These are phyloP conservation scores for Balakata baccata DNA, from an alignment of 345 rosid genomes.

Conservation along the genomic window DNA sequence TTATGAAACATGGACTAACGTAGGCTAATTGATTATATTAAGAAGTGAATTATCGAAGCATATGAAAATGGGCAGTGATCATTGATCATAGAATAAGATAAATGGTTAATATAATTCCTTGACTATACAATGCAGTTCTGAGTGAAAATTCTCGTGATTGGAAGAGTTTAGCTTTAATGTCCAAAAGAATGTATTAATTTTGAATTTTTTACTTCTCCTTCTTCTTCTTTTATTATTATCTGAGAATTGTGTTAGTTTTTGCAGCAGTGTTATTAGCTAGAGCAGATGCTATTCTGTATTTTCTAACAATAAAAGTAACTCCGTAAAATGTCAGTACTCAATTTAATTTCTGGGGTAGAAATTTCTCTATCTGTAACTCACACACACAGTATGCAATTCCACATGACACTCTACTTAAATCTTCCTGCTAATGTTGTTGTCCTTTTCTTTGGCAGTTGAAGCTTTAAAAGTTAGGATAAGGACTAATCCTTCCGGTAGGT, in stretches of 20 bases:
- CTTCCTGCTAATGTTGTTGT: not conserved
- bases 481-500: constrained; percentile 15
- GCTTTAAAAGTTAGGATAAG: constrained; percentile 21
- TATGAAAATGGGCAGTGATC: not conserved
- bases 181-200: not conserved
- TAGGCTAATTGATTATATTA: not conserved
- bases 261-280: not conserved
- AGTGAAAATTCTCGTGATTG: not conserved
- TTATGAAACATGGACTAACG: not conserved
- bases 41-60: not conserved
- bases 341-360: not conserved
- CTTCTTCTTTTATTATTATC: not conserved
- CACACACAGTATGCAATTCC: not conserved
- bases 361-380: not conserved
- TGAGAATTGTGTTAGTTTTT: not conserved
- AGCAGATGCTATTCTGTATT: not conserved
- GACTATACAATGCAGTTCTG: not conserved
- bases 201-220: not conserved
- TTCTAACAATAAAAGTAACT: not conserved
- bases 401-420: not conserved
- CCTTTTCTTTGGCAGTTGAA: constrained; percentile 13
- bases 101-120: not conserved
- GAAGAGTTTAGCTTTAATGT: not conserved
- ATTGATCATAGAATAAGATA: not conserved
- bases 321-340: not conserved